These are phyloP conservation scores for Platanthera zijinensis DNA, from an alignment of 106 monocot species.

Conservation along the genomic window DNA sequence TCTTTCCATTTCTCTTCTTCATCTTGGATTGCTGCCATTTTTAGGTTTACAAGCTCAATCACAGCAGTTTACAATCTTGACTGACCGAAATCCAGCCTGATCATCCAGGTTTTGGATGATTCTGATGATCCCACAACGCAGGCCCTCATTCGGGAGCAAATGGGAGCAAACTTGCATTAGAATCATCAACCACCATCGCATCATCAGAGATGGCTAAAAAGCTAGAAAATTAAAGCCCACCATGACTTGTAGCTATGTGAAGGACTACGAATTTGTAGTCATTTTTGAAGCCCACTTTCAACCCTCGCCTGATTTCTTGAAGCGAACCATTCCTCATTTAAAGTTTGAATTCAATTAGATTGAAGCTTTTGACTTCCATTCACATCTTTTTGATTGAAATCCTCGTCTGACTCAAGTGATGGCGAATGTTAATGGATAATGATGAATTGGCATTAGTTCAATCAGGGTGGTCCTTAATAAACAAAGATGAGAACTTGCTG, in stretches of 20 bases:
- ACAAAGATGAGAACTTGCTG: slow-evolving; percentile 79
- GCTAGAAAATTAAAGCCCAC: slow-evolving; percentile 83
- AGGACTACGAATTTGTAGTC: slow-evolving; percentile 73
- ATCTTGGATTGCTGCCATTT: not conserved
- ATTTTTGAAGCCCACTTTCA: slow-evolving; percentile 91
- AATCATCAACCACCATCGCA: slow-evolving; percentile 58
- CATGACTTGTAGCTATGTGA: slow-evolving; percentile 69
- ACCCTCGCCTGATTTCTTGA: slow-evolving; percentile 61
- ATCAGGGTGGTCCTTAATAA: slow-evolving; percentile 84
- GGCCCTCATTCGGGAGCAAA: slow-evolving; percentile 52
- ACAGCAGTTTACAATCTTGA: slow-evolving; percentile 66
- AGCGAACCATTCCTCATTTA: slow-evolving; percentile 68
- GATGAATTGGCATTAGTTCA: slow-evolving; percentile 72
- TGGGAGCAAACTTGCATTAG: slow-evolving; percentile 56
- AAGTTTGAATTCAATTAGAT: slow-evolving; percentile 26
- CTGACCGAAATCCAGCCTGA: slow-evolving; percentile 56
- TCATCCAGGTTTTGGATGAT: slow-evolving; percentile 76
- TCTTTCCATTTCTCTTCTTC: not conserved
- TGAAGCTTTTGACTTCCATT: not conserved
- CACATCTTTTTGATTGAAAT: not conserved
- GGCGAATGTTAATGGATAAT: slow-evolving; percentile 26
- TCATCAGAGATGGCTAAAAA: slow-evolving; percentile 65
- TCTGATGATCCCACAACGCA: slow-evolving; percentile 57
- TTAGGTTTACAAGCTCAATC: slow-evolving; percentile 90
- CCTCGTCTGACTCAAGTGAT: not conserved